Evolutionary conservation across 176 grass and related monocot species (phyloP).

Genomic region (Oryza longistaminata): DNA sequence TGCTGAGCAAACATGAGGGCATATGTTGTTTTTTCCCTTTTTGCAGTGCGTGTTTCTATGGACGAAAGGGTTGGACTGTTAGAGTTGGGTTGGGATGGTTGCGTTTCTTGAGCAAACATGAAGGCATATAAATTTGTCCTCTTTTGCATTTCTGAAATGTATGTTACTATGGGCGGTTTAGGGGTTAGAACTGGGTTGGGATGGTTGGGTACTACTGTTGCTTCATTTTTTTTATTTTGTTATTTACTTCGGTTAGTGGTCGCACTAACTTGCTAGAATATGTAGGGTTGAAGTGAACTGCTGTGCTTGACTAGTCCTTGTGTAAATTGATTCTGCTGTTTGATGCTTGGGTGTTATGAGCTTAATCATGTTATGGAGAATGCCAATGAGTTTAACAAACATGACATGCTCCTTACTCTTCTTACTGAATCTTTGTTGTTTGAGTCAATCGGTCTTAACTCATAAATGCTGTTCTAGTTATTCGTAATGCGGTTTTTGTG

Average conservation of each 20-base stretch:
- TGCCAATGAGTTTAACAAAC: not conserved
- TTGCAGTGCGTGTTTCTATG: not conserved
- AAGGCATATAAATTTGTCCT: no score
- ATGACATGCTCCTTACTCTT: not conserved
- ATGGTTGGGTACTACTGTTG: not conserved
- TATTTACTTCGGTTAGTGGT: no score
- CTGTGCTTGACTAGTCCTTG: not conserved
- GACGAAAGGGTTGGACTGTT: no score
- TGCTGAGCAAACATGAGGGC: not conserved
- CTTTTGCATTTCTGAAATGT: no score
- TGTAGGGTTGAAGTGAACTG: no score
- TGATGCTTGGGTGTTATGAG: not conserved
- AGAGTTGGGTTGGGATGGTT: no score
- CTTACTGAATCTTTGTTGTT: not conserved
- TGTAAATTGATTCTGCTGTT: not conserved
- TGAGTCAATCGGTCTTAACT: not conserved
- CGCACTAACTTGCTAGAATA: not conserved
- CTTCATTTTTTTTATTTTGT: not conserved
- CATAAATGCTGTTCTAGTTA: not conserved
- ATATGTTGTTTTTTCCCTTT: not conserved
- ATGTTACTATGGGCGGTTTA: not conserved
- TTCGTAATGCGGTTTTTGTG: not conserved
- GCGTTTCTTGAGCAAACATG: no score
- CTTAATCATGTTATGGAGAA: not conserved
- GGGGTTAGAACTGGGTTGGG: not conserved